Percentiles rank a stretch among this genome's conserved stretches.
These are phyloP conservation scores for Nakaseomyces nivariensis DNA, from an alignment of 1,139 yeast genomes.

Conservation along the genomic window DNA sequence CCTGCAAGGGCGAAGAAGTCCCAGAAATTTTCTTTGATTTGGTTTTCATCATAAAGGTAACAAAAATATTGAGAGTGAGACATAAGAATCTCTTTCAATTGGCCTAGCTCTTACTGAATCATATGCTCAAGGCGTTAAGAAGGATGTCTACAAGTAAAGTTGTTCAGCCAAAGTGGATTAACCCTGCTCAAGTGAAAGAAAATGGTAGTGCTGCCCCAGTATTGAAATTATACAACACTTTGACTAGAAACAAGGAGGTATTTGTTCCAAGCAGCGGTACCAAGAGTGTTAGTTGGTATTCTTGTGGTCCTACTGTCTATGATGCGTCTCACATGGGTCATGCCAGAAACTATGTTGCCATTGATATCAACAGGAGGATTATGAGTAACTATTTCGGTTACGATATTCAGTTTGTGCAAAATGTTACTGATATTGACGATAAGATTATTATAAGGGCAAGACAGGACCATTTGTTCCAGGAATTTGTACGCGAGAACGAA, in stretches of 20 bases:
- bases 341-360: conserved; percentile 91
- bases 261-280: conserved; percentile 37
- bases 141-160: conserved; percentile 33
- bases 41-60: no score
- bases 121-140: neutral
- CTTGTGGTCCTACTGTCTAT: conserved; percentile 98
- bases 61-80: no score
- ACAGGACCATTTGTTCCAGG: conserved; percentile 69
- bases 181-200: conserved; percentile 9
- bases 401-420: conserved; percentile 78
- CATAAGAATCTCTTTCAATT: no score
- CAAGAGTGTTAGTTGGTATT: conserved; percentile 80
- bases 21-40: no score
- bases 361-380: conserved; percentile 84
- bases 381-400: conserved; percentile 86
- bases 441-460: conserved; percentile 92
- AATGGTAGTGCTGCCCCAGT: conserved; percentile 24
- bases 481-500: conserved; percentile 33
- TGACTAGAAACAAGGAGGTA: conserved; percentile 71
- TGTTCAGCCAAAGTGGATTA: conserved; percentile 31
- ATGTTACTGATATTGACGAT: conserved; percentile 96
- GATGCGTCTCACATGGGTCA: conserved; percentile 99
- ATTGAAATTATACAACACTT: conserved; percentile 58
- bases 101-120: no score
- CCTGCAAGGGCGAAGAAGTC: no score